Base-by-base conservation (phyloP, 352 stramenopile species). In the Bremia lactucae region DNA sequence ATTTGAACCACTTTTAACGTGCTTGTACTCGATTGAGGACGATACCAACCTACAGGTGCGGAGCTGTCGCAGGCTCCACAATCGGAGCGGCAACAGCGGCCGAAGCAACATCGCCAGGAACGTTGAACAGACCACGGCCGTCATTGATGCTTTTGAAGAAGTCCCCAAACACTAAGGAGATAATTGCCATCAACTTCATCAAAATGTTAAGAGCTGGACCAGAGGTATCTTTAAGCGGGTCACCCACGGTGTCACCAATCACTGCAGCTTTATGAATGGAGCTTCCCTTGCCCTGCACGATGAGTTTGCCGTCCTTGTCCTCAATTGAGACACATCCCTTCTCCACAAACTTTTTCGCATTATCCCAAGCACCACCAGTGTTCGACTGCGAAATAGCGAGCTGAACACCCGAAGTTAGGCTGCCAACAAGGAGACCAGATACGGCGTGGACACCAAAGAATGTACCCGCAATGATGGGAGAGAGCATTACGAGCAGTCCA, bases 291-390 rank as follows among this genome's bases (percentile, higher is more conserved):
- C 76, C 77, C 59, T 88, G 79, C 40, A 88, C 79, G 51, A 91
- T 87, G 15, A 90, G 68, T 71, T 89, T 93, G 50, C 80, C 80
- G n/a, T 90, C 77, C 76, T 93, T 93, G 80, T 90, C 80, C 49
- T 90, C 78, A 61, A 90, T 72, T 50, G 74, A 89, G 31, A 93
- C 75, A 48, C 77, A 92, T 49, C 85, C 89, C 78, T 97, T 97
- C 76, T 99, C 96, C 40, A 99, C 97, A 65, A 97, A 99, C 80
- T 99, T 99, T 82, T 99, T 99, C 40, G 96, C 95, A 65, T 99
- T 99, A 61, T 99, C 96, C 96, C 96, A 99, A 42, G 96, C 96
- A 66, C 96, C 96, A 57, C 96, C 96, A 48, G 95, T 97, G 87
- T 99, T 99, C 51, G 94, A 98, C 80, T 98, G 97, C 37, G 94